These are phyloP conservation scores for Cordyceps cateniannulata DNA, from an alignment of 2,329 filamentous ascomycete species.

Conservation along the genomic window DNA sequence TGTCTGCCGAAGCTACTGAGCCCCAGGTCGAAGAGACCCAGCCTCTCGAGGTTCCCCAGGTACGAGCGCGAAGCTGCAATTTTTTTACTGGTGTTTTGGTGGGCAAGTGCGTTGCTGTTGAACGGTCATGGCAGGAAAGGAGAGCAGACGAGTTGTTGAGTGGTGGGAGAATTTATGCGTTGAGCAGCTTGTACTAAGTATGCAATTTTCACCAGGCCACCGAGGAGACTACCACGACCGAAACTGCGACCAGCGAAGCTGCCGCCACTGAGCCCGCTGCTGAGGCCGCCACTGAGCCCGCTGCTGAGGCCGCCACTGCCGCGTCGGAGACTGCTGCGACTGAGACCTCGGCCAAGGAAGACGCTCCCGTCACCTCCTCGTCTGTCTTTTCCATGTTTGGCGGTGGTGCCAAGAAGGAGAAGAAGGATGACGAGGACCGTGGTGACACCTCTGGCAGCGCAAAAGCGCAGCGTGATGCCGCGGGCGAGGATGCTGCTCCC, in stretches of 20 bases:
- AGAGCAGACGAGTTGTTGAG: neutral
- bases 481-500: constrained; percentile 66
- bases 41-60: constrained; percentile 24
- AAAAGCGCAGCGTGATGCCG: constrained; percentile 65
- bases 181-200: neutral
- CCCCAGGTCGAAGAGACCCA: constrained; percentile 48
- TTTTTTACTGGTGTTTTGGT: neutral
- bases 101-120: neutral
- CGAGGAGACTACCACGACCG: constrained; percentile 9
- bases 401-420: constrained; percentile 93
- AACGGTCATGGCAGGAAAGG: neutral
- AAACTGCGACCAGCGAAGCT: constrained; percentile 11
- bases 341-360: constrained; percentile 19
- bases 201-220: neutral
- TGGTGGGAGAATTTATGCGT: neutral
- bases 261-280: constrained; percentile 10
- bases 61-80: constrained; percentile 16
- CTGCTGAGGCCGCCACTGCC: constrained; percentile 15
- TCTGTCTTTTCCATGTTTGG: constrained; percentile 98
- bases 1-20: constrained; percentile 45
- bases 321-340: constrained; percentile 11
- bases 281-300: constrained; percentile 14
- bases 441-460: constrained; percentile 85
- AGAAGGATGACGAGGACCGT: constrained; percentile 77
- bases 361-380: constrained; percentile 46